Base-by-base conservation (phyloP, 2,329 filamentous ascomycete species). In the Aspergillus quadrilineatus region DNA sequence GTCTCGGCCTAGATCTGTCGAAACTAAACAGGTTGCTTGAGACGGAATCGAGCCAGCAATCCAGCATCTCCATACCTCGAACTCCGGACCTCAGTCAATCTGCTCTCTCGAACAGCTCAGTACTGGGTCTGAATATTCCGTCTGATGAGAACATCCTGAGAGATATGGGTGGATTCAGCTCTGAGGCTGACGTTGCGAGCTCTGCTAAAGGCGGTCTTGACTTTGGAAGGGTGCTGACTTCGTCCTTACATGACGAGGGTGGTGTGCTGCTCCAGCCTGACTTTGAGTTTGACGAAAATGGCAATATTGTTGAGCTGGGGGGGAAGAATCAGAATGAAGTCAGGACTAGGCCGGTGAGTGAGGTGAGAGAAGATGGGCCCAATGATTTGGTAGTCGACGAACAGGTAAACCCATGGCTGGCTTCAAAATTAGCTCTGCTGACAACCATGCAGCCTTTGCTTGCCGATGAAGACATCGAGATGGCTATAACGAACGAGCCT, bases 261-360 rank as follows among this genome's bases (percentile, higher is more conserved):
- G 74, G 79, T 17, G 69, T 79, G 15, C 70, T 82, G 55, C 69
- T 79, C 34, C 81, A 85, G n/a, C 75, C 79, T 22, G 80, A 81
- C 51, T 85, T 89, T 62, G 80, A 79, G 37, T 82, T 88, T 60
- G 85, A 86, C 61, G 83, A 79, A 12, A 79, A 88, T 58, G 85
- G 85, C 6, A 82, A 83, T 60, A 71, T 88, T 4, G 67, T 82
- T 30, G 82, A 85, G 50, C 67, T 82, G 44, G 63, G 63, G 28
- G 50, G 36, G 8, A 55, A 42, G 3, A 44, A 59, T 12, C 47
- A 50, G 15, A 56, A 30, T 42, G 60, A 46, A 48, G 54, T 22
- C 58, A 55, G 37, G 67, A 47, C 53, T 58, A 61, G 60, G 32
- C 49, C 63, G 8, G 63, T 61, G 32, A 70, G 65, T 60, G 74